These are phyloP conservation scores for Pulveroboletus sp. DNA, from an alignment of 768 basidiomycete species.

Conservation along the genomic window DNA sequence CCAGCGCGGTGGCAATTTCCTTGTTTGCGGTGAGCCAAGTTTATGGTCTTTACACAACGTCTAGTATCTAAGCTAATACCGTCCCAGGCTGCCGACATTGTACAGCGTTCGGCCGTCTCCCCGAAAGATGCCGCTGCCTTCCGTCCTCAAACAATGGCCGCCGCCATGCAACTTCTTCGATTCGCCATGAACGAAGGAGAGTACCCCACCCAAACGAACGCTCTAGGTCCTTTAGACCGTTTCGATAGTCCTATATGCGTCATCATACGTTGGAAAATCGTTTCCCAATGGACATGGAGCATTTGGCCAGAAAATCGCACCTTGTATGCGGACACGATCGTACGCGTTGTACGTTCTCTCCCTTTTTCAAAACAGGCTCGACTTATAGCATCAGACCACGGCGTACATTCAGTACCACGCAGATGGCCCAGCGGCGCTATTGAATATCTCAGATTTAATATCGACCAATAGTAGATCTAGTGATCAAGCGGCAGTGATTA, in stretches of 20 bases:
- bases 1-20: constrained; percentile 33
- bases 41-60: neutral
- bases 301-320: constrained; percentile 53
- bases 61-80: neutral
- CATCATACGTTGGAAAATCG: constrained; percentile 54
- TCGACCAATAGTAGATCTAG: neutral
- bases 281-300: constrained; percentile 62
- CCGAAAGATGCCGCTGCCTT: constrained; percentile 19
- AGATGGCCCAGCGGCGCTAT: neutral
- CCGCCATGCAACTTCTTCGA: constrained; percentile 43
- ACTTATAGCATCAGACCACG: constrained; percentile 38
- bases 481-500: constrained; percentile 12
- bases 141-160: constrained; percentile 44
- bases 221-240: constrained; percentile 11
- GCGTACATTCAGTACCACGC: constrained; percentile 47
- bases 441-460: constrained; percentile 2
- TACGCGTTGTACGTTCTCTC: constrained; percentile 40
- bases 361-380: neutral
- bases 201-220: constrained; percentile 1
- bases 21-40: constrained; percentile 32
- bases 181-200: constrained; percentile 33
- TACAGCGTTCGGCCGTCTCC: neutral
- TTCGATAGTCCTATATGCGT: constrained; percentile 44
- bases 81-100: constrained; percentile 22
- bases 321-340: constrained; percentile 46